phyloP scores from a whole-genome alignment of 2,329 filamentous ascomycete genomes.

The Dendrostoma leiphaemia region DNA sequence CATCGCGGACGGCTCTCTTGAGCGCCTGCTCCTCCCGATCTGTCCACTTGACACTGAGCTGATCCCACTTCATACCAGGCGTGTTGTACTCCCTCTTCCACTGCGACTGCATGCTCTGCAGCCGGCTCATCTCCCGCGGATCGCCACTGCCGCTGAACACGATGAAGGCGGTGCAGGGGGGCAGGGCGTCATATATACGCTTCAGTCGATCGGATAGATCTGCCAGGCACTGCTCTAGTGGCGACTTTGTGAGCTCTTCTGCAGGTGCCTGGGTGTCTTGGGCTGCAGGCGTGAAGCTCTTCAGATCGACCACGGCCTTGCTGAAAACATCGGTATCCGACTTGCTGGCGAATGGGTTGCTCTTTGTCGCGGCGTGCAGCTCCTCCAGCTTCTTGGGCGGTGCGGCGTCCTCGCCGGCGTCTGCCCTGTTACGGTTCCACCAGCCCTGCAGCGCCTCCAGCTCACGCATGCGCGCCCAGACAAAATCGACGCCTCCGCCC shows the following conservation, averaged over 20 bases:
- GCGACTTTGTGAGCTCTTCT: constrained; percentile 16
- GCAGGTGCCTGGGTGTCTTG: not conserved
- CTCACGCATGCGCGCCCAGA: constrained; percentile 65
- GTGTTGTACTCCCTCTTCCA: constrained; percentile 65
- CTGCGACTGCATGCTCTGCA: constrained; percentile 59
- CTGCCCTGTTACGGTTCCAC: constrained; percentile 59
- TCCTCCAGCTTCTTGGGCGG: constrained; percentile 28
- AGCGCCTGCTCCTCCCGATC: constrained; percentile 64
- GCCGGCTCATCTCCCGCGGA: constrained; percentile 62
- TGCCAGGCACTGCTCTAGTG: constrained; percentile 45
- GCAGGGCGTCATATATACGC: constrained; percentile 56
- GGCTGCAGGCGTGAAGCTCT: constrained; percentile 12
- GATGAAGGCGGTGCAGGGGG: constrained; percentile 64
- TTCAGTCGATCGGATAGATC: constrained; percentile 48
- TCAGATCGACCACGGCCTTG: constrained; percentile 14
- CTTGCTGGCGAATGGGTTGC: constrained; percentile 15
- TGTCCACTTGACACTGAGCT: constrained; percentile 66
- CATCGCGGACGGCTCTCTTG: constrained; percentile 52
- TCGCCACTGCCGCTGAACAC: constrained; percentile 66
- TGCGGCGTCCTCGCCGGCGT: constrained; percentile 28
- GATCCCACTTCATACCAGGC: constrained; percentile 63
- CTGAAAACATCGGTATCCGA: constrained; percentile 8
- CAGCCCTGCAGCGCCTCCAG: constrained; percentile 64
- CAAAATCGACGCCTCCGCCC: constrained; percentile 62
- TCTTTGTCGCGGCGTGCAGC: constrained; percentile 5